These are phyloP conservation scores for Candida stauntonica DNA, from an alignment of 805 yeast genomes.

Conservation along the genomic window DNA sequence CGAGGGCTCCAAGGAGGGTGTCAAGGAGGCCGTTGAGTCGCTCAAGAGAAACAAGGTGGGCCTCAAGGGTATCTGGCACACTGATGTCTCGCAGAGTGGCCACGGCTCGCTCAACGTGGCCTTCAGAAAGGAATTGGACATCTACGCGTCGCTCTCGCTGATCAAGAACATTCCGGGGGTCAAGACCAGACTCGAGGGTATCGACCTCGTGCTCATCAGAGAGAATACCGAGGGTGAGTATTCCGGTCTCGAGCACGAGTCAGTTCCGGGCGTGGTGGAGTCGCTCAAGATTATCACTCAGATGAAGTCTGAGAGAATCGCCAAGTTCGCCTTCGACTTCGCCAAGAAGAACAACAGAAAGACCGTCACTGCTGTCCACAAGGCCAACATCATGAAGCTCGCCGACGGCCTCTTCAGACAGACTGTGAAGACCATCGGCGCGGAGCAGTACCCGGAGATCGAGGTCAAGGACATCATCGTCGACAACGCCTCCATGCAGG, in stretches of 20 bases:
- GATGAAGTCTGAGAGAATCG: conserved; percentile 93
- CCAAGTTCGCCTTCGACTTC: conserved; percentile 94
- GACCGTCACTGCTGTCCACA: conserved; percentile 94
- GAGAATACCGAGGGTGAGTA: conserved; percentile 99
- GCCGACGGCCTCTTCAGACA: conserved; percentile 97
- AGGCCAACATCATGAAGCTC: conserved; percentile 98
- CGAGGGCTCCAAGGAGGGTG: conserved; percentile 51
- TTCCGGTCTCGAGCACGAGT: conserved; percentile 96
- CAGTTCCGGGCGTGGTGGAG: conserved; percentile 97
- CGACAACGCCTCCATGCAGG: conserved; percentile 99
- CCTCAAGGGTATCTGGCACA: conserved; percentile 91
- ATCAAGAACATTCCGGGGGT: conserved; percentile 95
- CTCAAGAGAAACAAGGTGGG: conserved; percentile 96
- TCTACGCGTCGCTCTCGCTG: conserved; percentile 90
- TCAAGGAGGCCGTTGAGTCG: conserved; percentile 82
- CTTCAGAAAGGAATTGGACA: conserved; percentile 91
- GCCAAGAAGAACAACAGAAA: conserved; percentile 90
- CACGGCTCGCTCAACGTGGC: conserved; percentile 92
- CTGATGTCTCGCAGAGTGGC: conserved; percentile 76
- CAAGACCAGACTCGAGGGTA: conserved; percentile 79
- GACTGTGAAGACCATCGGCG: conserved; percentile 84
- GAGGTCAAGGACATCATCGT: conserved; percentile 90
- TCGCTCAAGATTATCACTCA: conserved; percentile 92
- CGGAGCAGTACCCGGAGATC: conserved; percentile 79
- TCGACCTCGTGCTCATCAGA: conserved; percentile 92